Base-by-base conservation (phyloP, 2,329 filamentous ascomycete species). In the Claviceps africana region DNA sequence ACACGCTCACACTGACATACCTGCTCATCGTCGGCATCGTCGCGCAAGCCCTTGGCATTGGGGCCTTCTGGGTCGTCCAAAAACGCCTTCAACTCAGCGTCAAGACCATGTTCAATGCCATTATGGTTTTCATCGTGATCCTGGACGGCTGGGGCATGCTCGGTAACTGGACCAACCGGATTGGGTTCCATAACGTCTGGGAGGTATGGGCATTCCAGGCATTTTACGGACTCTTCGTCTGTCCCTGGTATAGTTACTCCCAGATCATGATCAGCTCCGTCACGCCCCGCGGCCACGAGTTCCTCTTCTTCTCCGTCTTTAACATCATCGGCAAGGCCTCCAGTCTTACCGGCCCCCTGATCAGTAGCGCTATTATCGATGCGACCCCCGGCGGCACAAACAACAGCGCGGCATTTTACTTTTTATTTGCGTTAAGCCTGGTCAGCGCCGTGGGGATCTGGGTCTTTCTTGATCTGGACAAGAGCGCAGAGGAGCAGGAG, bases 221-320 rank as follows among this genome's bases (percentile, higher is more conserved):
- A 9, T 82, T 81, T 56, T 85, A 84, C 58, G 82, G 82, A 0
- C 68, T 86, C 1, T 74, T 84, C 47, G 78, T 85, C 7, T 83
- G 81, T 56, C 81, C 82, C 0, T 85, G 81, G 81, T 85, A 85
- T 64, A 80, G 77, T 47, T 86, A 86, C 64, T 79, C 75, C 0
- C 82, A 85, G 61, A 85, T 82, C 59, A 82, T 86, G 75, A 86
- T 86, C 57, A 79, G 76, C 2, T 82, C 84, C 58, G 80, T 86
- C 2, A 84, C 81, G 0, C 82, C 82, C 0, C 72, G 79, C 6
- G 82, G 82, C 39, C 80, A 84, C 59, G 83, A 85, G 57, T 85
- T 84, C 58, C 67, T 86, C 11, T 86, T 86, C 70, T 86, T 86
- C 72, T 77, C 73, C 47, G 65, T 86, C 1, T 85, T 85, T 65